Evolutionary conservation across 1,284 basidiomycete genomes (phyloP), one percentile per base, ranked within the genome.

Genomic region (Apiotrichum siamense): DNA sequence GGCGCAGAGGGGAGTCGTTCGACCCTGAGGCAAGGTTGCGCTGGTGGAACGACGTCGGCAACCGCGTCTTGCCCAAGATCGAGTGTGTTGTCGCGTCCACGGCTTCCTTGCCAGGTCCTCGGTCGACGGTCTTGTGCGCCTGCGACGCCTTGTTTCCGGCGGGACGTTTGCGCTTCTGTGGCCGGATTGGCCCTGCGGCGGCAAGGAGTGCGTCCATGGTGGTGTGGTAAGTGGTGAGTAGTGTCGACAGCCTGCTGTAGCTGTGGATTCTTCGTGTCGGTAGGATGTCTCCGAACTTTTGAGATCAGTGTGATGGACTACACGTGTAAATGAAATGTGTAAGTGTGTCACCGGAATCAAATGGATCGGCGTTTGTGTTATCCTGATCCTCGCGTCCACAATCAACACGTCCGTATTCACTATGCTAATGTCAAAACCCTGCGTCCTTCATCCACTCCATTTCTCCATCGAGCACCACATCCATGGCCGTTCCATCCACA

Each of bases 151-250:
- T 46, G 32, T 21, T 43, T 15, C 27, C n/a, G 26, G 33, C 31
- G 4, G 51, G 49, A 45, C 49, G 54, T 43, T 59, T 59, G n/a
- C 55, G 55, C 23, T 58, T 57, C 17, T 49, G 45, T 59, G 79
- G 77, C 44, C 72, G 73, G 27, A 84, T 75, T 3, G 83, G 80
- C 49, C 86, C 77, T 25, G 84, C 85, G 57, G 83, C 81, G 13
- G 85, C 81, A 50, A 88, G 77, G 15, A 89, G 79, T 11, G 81
- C 75, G 66, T 88, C 84, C 84, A 87, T 86, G 23, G 20, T 60
- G 59, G 43, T 31, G 40, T 44, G 33, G 35, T 38, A 5, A 15
- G 20, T 15, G 23, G 17, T 17, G 35, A 41, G 23, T 37, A 11
- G 39, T 42, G 44, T 18, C 21, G 44, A 13, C 20, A 18, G 25